These are phyloP conservation scores for Corylus americana DNA, from an alignment of 306 rosid species.

Conservation along the genomic window DNA sequence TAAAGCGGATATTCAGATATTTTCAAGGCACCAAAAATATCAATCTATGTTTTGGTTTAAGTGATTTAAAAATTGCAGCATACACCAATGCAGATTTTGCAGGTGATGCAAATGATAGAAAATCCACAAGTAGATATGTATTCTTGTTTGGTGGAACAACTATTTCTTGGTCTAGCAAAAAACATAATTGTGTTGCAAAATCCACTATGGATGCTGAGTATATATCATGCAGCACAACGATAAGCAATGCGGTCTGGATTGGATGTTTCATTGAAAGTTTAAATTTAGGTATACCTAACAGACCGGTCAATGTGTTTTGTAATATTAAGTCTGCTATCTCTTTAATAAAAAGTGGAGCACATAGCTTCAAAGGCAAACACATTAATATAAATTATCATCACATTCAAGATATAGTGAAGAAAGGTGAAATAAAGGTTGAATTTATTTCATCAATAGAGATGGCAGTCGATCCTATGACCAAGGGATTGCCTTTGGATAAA, in stretches of 20 bases:
- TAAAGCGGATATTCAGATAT: neutral
- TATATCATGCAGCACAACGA: neutral
- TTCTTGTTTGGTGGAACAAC: neutral
- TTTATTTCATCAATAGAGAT: neutral
- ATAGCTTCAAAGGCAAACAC: no score
- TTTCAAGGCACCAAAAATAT: neutral
- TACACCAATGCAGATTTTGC: neutral
- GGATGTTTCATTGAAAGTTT: neutral
- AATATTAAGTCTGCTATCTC: neutral
- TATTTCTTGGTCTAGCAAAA: neutral
- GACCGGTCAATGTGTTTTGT: neutral
- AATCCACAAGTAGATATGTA: neutral
- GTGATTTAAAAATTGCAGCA: neutral
- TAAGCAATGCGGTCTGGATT: no score
- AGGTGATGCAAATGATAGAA: neutral
- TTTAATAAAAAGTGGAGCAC: neutral
- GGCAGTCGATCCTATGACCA: neutral
- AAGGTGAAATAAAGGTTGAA: neutral
- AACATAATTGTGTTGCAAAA: neutral
- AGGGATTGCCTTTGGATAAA: neutral
- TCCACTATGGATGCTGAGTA: no score
- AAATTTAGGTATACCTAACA: no score
- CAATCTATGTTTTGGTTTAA: neutral
- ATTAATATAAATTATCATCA: no score
- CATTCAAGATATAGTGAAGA: neutral